Percentiles rank a stretch among this genome's conserved stretches.
phyloP scores from a whole-genome alignment of 495 filamentous ascomycete species.

The Aspergillus taichungensis region DNA sequence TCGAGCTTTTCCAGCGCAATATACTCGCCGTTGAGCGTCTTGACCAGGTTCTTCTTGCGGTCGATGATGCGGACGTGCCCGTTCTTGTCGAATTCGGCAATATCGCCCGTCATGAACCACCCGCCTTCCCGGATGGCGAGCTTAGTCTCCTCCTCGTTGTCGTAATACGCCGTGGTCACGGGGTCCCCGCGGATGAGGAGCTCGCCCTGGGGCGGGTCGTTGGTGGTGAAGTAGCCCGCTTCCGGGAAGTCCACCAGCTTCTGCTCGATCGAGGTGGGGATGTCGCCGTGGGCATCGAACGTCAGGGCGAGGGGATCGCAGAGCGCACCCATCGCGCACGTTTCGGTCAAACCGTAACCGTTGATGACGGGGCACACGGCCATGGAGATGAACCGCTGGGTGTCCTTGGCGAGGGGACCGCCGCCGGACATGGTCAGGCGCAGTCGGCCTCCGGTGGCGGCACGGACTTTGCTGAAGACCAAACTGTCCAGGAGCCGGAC shows the following conservation, averaged over 20 bases:
- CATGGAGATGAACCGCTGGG: conserved; percentile 81
- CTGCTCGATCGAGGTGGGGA: conserved; percentile 74
- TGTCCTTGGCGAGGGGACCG: conserved; percentile 81
- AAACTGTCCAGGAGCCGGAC: conserved; percentile 58
- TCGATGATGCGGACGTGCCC: conserved; percentile 86
- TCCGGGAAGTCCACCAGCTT: conserved; percentile 96
- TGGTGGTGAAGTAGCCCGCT: conserved; percentile 80
- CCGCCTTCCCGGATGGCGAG: conserved; percentile 64
- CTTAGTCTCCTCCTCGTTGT: conserved; percentile 79
- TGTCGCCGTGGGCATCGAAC: conserved; percentile 65
- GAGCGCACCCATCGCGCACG: conserved; percentile 83
- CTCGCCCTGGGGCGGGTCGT: conserved; percentile 85
- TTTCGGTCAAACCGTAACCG: conserved; percentile 94
- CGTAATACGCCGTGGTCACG: conserved; percentile 65
- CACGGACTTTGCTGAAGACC: conserved; percentile 87
- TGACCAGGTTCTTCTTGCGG: conserved; percentile 96
- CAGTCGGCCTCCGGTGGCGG: conserved; percentile 75
- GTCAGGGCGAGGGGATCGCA: conserved; percentile 91
- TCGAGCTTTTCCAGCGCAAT: conserved; percentile 99
- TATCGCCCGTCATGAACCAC: conserved; percentile 95
- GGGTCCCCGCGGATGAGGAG: conserved; percentile 82
- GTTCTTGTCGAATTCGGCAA: conserved; percentile 78
- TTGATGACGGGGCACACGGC: conserved; percentile 80
- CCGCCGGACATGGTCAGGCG: conserved; percentile 80
- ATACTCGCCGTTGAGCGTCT: conserved; percentile 94